phyloP scores from a whole-genome alignment of 805 yeast genomes.

The Teunomyces funiuensis region DNA sequence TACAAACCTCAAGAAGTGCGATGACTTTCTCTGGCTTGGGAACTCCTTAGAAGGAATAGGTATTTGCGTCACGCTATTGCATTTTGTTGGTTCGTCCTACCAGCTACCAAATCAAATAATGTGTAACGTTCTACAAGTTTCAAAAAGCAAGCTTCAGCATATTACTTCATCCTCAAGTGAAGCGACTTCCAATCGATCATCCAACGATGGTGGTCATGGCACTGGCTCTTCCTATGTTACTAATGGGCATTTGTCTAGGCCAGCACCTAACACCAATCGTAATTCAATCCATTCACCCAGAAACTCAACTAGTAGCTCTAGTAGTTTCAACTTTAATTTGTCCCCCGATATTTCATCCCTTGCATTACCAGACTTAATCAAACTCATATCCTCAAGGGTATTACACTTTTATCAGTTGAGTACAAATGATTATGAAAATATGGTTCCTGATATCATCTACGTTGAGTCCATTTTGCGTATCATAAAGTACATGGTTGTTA shows the following conservation, averaged over 20 bases:
- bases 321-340: constrained; percentile 18
- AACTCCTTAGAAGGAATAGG: constrained; percentile 83
- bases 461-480: constrained; percentile 69
- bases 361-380: constrained; percentile 34
- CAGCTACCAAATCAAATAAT: constrained; percentile 44
- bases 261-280: constrained; percentile 5
- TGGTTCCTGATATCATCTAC: constrained; percentile 78
- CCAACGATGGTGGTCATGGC: constrained; percentile 1
- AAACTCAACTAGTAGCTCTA: constrained; percentile 28
- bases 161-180: constrained; percentile 15
- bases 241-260: not conserved
- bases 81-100: constrained; percentile 53
- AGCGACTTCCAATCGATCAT: constrained; percentile 5
- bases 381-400: constrained; percentile 27
- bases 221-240: not conserved
- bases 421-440: constrained; percentile 61
- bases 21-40: constrained; percentile 86
- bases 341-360: constrained; percentile 27
- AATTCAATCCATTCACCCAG: constrained; percentile 29
- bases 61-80: constrained; percentile 59
- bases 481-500: constrained; percentile 56
- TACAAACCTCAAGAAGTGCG: constrained; percentile 52
- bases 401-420: constrained; percentile 42
- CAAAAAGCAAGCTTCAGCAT: constrained; percentile 24
- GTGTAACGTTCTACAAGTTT: constrained; percentile 30